Base-by-base conservation (phyloP, 1,139 yeast species). In the Arxiozyma telluris region DNA sequence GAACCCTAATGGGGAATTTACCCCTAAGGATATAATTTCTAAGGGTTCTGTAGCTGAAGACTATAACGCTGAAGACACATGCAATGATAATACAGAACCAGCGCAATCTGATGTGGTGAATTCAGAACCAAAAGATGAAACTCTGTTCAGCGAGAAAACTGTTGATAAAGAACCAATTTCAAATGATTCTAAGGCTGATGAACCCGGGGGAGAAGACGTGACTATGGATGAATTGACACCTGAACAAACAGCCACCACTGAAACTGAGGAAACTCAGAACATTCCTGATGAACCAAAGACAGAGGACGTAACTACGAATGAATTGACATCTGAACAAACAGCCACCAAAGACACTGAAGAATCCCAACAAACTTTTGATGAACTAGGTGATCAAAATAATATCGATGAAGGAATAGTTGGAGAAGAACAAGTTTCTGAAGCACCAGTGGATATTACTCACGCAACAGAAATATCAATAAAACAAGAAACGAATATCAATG, bases 21-120 rank as follows among this genome's bases (percentile, higher is more conserved):
- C 57, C 22, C 48, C 53, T 30, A 57, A 50, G 54, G 57, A 53
- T 30, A 49, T 46, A 1, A 55, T 47, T 47, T 54, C 54, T 18
- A 58, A 52, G 50, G 41, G 41, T 20, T 47, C 42, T 21, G 4
- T 9, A 34, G 39, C 17, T 23, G 45, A 53, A 44, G 60, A 59
- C 43, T 54, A 50, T 17, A 39, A 17, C 17, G 38, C 21, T 12
- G 43, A 44, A 34, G 51, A 47, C n/a, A 49, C 23, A 12, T 27
- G 41, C 20, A 5, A 42, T 20, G 47, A 50, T 34, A 52, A 44
- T 8, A 44, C 50, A 42, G 46, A 23, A 20, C 17, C 18, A 18
- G 52, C 43, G 41, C 53, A 54, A 44, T 44, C 42, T 38, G 45
- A 22, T 30, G 44, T 27, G n/a, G 52, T 52, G 41, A 50, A 41